Conservation (phyloP, 805 yeast species). For the Candida orba region DNA sequence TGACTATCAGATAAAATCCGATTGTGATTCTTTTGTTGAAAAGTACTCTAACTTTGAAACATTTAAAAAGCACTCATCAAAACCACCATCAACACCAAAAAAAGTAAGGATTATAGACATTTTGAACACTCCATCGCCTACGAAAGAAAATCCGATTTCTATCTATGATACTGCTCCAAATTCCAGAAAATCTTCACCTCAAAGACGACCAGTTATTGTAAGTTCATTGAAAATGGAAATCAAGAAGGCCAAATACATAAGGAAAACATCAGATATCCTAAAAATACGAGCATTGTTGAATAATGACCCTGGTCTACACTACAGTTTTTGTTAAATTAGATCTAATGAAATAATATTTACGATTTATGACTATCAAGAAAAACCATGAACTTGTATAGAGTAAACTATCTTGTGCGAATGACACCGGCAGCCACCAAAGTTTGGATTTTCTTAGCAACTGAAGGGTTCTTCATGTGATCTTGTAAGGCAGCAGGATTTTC, state of each 20-base stretch:
- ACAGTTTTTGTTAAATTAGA: neutral
- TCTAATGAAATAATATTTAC: neutral
- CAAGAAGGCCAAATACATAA: too few relatives aligned
- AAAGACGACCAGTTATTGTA: too few relatives aligned
- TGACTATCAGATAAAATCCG: constrained; percentile 73
- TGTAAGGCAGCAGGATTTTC: constrained; percentile 94
- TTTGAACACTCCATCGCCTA: constrained; percentile 12
- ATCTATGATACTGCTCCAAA: too few relatives aligned
- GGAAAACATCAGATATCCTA: too few relatives aligned
- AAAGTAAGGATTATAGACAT: constrained; percentile 12
- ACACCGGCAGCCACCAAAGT: constrained; percentile 94
- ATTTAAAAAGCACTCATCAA: constrained; percentile 8
- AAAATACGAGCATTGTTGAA: neutral
- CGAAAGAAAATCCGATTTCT: neutral
- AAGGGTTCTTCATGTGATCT: constrained; percentile 97
- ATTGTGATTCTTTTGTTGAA: constrained; percentile 76
- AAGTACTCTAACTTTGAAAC: constrained; percentile 20
- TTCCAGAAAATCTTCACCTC: too few relatives aligned
- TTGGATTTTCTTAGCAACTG: constrained; percentile 78
- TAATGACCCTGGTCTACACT: neutral
- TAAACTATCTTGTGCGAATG: constrained; percentile 66
- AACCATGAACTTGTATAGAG: neutral
- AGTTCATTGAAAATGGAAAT: too few relatives aligned
- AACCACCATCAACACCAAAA: constrained; percentile 29
- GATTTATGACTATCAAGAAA: neutral